Conservation (phyloP, 345 rosid species). For the Durio zibethinus region DNA sequence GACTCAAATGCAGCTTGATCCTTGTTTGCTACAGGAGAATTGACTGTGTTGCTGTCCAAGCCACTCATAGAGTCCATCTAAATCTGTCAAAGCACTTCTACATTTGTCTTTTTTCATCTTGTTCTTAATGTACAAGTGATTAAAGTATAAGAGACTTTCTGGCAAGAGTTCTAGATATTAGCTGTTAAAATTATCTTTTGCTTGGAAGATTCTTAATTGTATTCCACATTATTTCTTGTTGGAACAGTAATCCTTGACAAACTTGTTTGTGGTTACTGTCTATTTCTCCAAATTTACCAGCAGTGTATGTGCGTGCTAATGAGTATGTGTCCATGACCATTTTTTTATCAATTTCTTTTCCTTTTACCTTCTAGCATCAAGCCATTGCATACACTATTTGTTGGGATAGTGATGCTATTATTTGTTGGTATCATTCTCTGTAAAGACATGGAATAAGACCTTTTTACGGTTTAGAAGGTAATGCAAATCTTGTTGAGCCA, state of each 20-base stretch:
- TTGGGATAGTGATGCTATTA: background rate
- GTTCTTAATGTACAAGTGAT: background rate
- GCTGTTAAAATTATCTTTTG: background rate
- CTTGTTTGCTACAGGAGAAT: background rate
- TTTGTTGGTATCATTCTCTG: background rate
- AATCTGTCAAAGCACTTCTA: background rate
- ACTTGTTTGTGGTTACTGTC: conserved; percentile 4
- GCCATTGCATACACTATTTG: background rate
- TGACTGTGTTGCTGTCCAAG: background rate
- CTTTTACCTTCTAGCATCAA: background rate
- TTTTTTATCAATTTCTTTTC: background rate
- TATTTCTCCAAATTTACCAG: background rate
- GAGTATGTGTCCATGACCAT: background rate
- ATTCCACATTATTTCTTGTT: background rate
- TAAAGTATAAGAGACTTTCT: background rate
- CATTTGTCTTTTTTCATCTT: background rate
- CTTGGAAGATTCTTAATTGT: conserved; percentile 3
- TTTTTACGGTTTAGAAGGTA: background rate
- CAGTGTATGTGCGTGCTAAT: background rate
- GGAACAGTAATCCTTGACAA: background rate
- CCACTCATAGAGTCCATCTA: background rate
- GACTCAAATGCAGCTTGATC: background rate
- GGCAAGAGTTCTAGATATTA: background rate
- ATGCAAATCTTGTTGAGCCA: background rate
- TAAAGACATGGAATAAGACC: background rate